Evolutionary conservation across 768 basidiomycete genomes (phyloP), one percentile per base, ranked within the genome.

Genomic region (Podaxis carcinomalis): DNA sequence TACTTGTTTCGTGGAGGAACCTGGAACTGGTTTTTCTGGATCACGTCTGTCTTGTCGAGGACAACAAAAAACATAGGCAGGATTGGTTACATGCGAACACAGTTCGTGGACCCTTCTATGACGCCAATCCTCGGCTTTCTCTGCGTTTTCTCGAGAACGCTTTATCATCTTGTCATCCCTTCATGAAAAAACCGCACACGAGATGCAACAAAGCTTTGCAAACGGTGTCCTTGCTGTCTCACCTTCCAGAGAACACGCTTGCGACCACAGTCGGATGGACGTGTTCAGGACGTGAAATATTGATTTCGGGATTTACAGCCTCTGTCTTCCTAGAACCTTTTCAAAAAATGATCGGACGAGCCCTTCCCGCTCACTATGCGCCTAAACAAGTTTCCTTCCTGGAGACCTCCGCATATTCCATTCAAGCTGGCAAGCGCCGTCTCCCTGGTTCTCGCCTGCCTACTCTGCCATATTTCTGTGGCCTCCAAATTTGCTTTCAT

Each of bases 21-120:
- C 57, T 68, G n/a, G 59, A 64, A 10, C 51, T 60, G 2, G 27
- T 67, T 6, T 64, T 53, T 62, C 54, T 65, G 19, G 65, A 65
- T 27, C 65, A 64, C 1, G 61, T 66, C 25, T 66, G 63, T 55
- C 58, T 64, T 10, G 50, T 64, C 2, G 64, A 68, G n/a, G 55
- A 56, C 27, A 23, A 56, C n/a, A 19, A 47, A 10, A 46, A 46
- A 5, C 42, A 57, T 5, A 36, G 44, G 56, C 42, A 44, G 16
- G 42, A 35, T 5, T 47, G 44, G 27, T n/a, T 57, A n/a, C 56
- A 28, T 5, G 27, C 16, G 44, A 57, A 46, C 23, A 57, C 56
- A 19, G 56, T 47, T 25, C 40, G 27, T 46, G 55, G 55, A 46
- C 55, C 55, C 25, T 56, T 56, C 25, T 57, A 44, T 32, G 16